A percentile compares a stretch with the other conserved stretches of the same genome.
phyloP scores from a whole-genome alignment of 192 early-diverging fungal species.

The Coemansia aciculifera region DNA sequence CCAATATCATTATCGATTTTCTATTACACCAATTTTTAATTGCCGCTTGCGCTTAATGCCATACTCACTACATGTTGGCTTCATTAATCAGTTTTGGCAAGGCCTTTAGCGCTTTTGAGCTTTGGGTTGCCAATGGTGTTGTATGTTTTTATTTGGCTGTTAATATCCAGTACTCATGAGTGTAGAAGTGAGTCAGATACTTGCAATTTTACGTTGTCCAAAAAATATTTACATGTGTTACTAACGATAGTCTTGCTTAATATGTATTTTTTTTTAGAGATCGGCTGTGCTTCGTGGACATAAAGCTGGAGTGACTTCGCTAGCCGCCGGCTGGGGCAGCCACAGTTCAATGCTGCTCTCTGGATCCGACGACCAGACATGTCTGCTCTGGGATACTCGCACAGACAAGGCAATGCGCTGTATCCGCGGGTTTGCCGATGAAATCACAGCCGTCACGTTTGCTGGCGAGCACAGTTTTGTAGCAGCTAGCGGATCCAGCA shows the following conservation, averaged over 20 bases:
- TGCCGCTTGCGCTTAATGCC: not conserved
- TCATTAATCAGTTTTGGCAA: not conserved
- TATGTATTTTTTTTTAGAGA: not conserved
- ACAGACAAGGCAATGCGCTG: slow-evolving; percentile 9
- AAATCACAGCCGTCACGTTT: slow-evolving; percentile 24
- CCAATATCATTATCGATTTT: not conserved
- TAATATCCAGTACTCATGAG: not conserved
- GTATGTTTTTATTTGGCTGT: not conserved
- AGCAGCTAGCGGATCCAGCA: slow-evolving; percentile 14
- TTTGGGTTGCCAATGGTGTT: not conserved
- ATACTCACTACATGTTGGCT: not conserved
- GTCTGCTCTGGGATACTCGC: slow-evolving; percentile 42
- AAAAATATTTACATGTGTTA: not conserved
- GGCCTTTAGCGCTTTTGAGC: not conserved
- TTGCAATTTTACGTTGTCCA: too few relatives aligned
- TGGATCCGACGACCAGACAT: slow-evolving; percentile 44
- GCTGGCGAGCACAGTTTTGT: slow-evolving; percentile 23
- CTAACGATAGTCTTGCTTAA: not conserved
- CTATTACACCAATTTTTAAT: not conserved
- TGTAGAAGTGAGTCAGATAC: not conserved
- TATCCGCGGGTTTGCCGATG: slow-evolving; percentile 21
- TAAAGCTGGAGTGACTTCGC: slow-evolving; percentile 17
- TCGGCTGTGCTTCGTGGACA: slow-evolving; percentile 19
- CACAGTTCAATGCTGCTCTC: slow-evolving; percentile 28
- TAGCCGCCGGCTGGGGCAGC: slow-evolving; percentile 24